Conservation (phyloP, 2,329 filamentous ascomycete genomes). For the Ascochyta koolunga region DNA sequence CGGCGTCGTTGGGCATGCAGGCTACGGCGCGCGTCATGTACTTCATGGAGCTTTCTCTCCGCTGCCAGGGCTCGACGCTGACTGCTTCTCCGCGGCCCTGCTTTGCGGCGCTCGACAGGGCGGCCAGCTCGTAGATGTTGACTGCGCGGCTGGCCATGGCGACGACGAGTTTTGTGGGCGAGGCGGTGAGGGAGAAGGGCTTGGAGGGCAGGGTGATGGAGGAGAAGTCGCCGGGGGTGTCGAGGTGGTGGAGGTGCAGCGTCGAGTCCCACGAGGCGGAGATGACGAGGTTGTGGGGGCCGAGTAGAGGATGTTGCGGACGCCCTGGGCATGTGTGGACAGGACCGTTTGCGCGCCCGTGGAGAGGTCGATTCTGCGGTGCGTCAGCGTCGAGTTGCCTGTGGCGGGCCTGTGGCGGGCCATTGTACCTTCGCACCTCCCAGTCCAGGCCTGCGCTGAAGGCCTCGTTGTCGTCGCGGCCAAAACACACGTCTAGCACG, state of each 20-base stretch:
- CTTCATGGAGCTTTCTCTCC: constrained; percentile 90
- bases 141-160: constrained; percentile 95
- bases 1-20: constrained; percentile 95
- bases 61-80: constrained; percentile 82
- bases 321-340: constrained; percentile 78
- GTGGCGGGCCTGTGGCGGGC: neutral
- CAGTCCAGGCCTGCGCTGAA: constrained; percentile 88
- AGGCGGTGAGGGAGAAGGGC: constrained; percentile 81
- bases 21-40: constrained; percentile 93
- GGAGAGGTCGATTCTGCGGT: constrained; percentile 68
- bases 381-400: neutral
- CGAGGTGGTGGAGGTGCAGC: constrained; percentile 79
- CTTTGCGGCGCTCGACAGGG: constrained; percentile 57
- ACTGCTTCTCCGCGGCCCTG: constrained; percentile 37
- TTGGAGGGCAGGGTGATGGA: constrained; percentile 79
- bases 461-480: constrained; percentile 78
- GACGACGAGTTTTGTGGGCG: constrained; percentile 86
- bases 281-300: constrained; percentile 76
- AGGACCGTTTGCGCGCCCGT: constrained; percentile 75
- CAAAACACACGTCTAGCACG: constrained; percentile 91
- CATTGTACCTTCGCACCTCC: constrained; percentile 75
- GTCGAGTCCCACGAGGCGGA: constrained; percentile 94
- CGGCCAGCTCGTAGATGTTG: constrained; percentile 87
- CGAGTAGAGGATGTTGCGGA: constrained; percentile 84
- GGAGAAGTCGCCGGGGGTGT: constrained; percentile 61